Percentiles rank a stretch among this genome's conserved stretches.
Evolutionary conservation across 1,284 basidiomycete genomes (phyloP).

Genomic region (Boletus smithii): DNA sequence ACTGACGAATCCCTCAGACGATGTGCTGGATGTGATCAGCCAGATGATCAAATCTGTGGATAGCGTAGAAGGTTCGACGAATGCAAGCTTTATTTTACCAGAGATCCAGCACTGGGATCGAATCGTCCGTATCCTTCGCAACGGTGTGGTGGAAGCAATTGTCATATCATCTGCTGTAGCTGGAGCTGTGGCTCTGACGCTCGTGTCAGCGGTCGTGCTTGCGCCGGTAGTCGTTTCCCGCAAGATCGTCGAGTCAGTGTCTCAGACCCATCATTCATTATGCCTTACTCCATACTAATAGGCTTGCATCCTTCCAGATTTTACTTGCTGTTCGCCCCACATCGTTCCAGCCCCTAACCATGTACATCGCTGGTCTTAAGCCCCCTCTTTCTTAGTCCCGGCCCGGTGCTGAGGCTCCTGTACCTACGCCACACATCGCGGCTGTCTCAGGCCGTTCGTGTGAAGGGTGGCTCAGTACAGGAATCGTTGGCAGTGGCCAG

Average conservation of each 20-base stretch:
- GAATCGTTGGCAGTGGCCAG: no score
- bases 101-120: slow-evolving; percentile 12
- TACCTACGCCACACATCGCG: no score
- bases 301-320: no score
- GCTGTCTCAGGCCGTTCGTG: no score
- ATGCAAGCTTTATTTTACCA: slow-evolving; percentile 8
- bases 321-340: no score
- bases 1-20: slow-evolving; percentile 2
- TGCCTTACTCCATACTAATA: no score
- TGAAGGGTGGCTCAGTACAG: no score
- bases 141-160: slow-evolving; percentile 5
- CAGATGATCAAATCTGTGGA: slow-evolving; percentile 13
- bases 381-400: no score
- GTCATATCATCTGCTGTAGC: slow-evolving; percentile 7
- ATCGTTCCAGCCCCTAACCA: no score
- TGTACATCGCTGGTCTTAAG: no score
- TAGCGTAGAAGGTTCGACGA: slow-evolving; percentile 12
- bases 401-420: no score
- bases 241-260: slow-evolving; percentile 7
- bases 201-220: slow-evolving; percentile 3
- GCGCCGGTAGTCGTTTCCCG: slow-evolving; percentile 4
- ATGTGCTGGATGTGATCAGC: slow-evolving; percentile 13
- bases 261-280: neutral
- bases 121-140: slow-evolving; percentile 3
- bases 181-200: neutral